phyloP scores from a whole-genome alignment of 306 rosid species.

The Quercus alba region DNA sequence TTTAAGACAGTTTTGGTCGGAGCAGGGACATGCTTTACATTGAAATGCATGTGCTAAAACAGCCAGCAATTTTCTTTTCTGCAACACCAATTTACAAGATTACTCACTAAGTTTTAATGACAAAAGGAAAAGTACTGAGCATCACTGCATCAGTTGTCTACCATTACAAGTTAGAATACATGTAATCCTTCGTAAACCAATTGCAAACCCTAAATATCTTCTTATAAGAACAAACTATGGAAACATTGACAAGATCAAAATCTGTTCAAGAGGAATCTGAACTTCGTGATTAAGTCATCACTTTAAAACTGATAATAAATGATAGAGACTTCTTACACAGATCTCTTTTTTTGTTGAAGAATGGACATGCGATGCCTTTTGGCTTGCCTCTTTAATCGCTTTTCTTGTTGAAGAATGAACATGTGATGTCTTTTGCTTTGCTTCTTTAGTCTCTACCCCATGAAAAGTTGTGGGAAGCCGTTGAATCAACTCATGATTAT shows the following conservation, averaged over 20 bases:
- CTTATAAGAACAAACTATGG: too few species aligned
- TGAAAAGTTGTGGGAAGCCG: background rate
- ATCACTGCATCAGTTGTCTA: too few species aligned
- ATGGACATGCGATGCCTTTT: background rate
- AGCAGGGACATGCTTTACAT: conserved; percentile 39
- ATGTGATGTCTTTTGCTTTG: background rate
- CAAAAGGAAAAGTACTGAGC: background rate
- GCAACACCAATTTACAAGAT: background rate
- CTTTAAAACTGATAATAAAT: background rate
- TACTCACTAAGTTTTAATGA: background rate
- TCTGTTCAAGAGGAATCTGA: background rate
- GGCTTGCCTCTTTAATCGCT: background rate
- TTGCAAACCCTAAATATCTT: too few species aligned
- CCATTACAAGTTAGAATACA: too few species aligned
- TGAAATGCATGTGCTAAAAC: conserved; percentile 31
- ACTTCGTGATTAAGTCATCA: background rate
- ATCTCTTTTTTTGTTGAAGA: conserved; percentile 7
- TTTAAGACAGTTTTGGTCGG: conserved; percentile 28
- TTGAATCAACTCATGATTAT: conserved; percentile 38
- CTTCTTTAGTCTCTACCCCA: conserved; percentile 1
- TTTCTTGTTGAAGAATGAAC: too few species aligned
- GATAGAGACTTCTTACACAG: too few species aligned
- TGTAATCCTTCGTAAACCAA: too few species aligned
- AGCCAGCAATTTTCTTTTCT: conserved; percentile 23
- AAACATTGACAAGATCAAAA: background rate